Conservation (phyloP, 2,329 filamentous ascomycete species). For the Rhinocladiella similis region DNA sequence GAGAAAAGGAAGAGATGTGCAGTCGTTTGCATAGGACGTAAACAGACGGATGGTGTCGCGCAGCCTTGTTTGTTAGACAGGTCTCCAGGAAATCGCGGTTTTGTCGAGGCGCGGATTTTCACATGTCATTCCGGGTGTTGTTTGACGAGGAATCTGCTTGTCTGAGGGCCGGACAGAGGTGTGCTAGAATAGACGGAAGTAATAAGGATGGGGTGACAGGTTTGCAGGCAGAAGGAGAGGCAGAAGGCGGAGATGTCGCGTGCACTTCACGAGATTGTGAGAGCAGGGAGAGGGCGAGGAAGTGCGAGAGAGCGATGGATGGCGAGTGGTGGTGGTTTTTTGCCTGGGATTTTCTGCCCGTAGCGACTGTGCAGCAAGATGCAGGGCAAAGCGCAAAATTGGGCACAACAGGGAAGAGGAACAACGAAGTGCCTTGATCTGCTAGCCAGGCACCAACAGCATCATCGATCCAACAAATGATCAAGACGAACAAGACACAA, state of each 20-base stretch:
- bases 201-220: slow-evolving; percentile 2
- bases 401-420: neutral
- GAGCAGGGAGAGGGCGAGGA: slow-evolving; percentile 1
- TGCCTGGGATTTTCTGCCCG: neutral
- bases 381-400: neutral
- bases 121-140: slow-evolving; percentile 26
- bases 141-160: neutral
- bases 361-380: neutral
- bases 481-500: too few relatives aligned
- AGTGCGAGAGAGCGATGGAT: neutral
- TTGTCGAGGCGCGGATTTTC: slow-evolving; percentile 21
- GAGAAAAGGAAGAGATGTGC: slow-evolving; percentile 4
- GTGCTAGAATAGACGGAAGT: slow-evolving; percentile 1
- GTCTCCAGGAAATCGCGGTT: slow-evolving; percentile 7
- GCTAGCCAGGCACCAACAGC: neutral
- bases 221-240: slow-evolving; percentile 2
- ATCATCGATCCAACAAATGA: neutral
- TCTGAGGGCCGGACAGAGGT: neutral
- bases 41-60: neutral
- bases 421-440: neutral
- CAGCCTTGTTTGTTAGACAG: slow-evolving; percentile 1
- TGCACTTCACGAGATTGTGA: slow-evolving; percentile 4
- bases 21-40: neutral
- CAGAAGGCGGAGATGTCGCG: slow-evolving; percentile 9
- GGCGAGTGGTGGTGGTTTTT: neutral